Base-by-base conservation (phyloP, 1,284 basidiomycete species). In the Erythrobasidium hasegawianum region DNA sequence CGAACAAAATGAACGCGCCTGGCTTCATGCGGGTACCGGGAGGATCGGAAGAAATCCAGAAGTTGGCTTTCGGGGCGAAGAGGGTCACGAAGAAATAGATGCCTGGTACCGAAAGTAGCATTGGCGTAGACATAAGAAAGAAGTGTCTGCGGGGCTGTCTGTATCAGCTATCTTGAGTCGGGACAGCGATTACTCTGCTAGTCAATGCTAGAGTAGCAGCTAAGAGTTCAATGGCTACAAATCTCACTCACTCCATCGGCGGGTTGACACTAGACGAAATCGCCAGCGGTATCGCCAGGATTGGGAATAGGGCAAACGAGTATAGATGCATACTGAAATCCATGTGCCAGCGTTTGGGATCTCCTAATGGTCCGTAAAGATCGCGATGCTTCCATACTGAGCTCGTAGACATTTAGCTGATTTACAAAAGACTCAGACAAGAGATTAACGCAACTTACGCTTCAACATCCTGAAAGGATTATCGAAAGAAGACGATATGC, bases 201-300 rank as follows among this genome's bases (percentile, higher is more conserved):
- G n/a, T n/a, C n/a, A n/a, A n/a, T n/a, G n/a, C n/a, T n/a, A n/a
- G n/a, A n/a, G n/a, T n/a, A n/a, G n/a, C n/a, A n/a, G n/a, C n/a
- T n/a, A n/a, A n/a, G n/a, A n/a, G n/a, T n/a, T n/a, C n/a, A n/a
- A n/a, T n/a, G n/a, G n/a, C n/a, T n/a, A n/a, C n/a, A n/a, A n/a
- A n/a, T n/a, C n/a, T n/a, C 5, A 24, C 43, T 47, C 16, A 47
- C 52, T 68, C 50, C n/a, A 71, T 55, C 58, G 70, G 69, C 16
- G 70, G 68, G 2, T 68, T 64, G 22, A 72, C 59, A 4, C 68
- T 64, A 0, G 71, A 69, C 0, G 71, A 68, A 29, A 73, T 52
- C 13, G 72, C 71, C 52, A 73, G 66, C 9, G 72, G 72, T 14
- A 72, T 64, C 26, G 72, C 72, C 22, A 73, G 70, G 40, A 65